Evolutionary conservation across 805 yeast species (phyloP), one percentile per base, ranked within the genome.

Genomic region (Barnettozyma californica): DNA sequence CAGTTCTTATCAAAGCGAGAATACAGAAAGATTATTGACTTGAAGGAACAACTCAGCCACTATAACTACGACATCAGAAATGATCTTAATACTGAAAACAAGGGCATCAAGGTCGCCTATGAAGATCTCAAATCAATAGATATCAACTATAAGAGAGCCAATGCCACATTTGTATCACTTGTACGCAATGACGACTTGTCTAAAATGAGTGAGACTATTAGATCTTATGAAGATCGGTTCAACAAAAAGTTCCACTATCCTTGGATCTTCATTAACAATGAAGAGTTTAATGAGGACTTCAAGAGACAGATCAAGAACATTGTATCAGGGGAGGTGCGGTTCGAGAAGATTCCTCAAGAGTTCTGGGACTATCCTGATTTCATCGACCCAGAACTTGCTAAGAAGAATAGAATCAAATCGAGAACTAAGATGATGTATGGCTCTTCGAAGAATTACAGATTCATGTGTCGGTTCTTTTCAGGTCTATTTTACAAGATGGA

Each of bases 221-320:
- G 84, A 62, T 76, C 77, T 43, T 70, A 86, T 52, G 95, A 88
- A 67, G 95, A 87, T 65, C 70, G 95, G 52, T 88, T 88, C 73
- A 88, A 88, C 69, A 60, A 67, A 14, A 73, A 80, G 45, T 87
- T 68, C 69, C 73, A 82, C 50, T 88, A 88, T 61, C 95, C 91
- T 54, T 88, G 96, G 96, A 86, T 86, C 18, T 88, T 78, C 54
- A 61, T 74, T 25, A 78, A 77, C 53, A 74, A 78, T 52, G 66
- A 68, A 47, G 70, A 69, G 1, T 78, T 78, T 53, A 56, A 68
- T 3, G 53, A 58, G 1, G 68, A 69, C 8, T 76, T 78, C 51
- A 65, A 66, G 20, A 44, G 50, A 13, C 55, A 58, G 20, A 60
- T 76, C 0, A 35, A 63, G 5, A 53, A 53, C 8, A 45, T 58